Percentiles rank a stretch among this genome's conserved stretches.
phyloP scores from a whole-genome alignment of 345 rosid species.

The Arabidopsis arenosa region DNA sequence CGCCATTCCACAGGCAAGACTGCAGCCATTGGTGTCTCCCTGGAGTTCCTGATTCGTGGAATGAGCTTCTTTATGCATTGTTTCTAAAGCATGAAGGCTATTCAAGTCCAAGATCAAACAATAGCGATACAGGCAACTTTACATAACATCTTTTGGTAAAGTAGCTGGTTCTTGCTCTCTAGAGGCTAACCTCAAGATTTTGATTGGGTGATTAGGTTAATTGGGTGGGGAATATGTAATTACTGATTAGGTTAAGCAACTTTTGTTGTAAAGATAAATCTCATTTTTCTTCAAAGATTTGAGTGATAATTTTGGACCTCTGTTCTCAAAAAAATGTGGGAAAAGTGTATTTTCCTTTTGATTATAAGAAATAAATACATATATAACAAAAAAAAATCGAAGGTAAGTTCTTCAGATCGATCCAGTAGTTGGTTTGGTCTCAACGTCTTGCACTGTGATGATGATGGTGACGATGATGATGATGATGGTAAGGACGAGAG shows the following conservation, averaged over 20 bases:
- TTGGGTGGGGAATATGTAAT: slow-evolving; percentile 33
- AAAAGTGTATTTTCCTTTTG: no score
- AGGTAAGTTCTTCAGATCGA: background rate
- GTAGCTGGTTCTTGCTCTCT: background rate
- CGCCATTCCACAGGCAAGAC: slow-evolving; percentile 74
- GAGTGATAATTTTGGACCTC: background rate
- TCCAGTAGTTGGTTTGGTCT: background rate
- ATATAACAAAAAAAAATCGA: background rate
- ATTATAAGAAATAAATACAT: no score
- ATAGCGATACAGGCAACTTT: slow-evolving; percentile 28
- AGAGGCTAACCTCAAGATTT: slow-evolving; percentile 22
- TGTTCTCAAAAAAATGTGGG: background rate
- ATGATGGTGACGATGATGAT: background rate
- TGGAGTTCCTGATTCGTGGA: slow-evolving; percentile 95
- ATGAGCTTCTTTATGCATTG: slow-evolving; percentile 72
- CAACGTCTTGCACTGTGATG: background rate
- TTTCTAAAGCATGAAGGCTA: slow-evolving; percentile 54
- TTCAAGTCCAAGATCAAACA: slow-evolving; percentile 12
- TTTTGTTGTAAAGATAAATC: slow-evolving; percentile 31
- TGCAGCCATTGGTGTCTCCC: slow-evolving; percentile 99
- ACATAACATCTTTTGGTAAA: slow-evolving; percentile 22
- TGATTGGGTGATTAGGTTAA: slow-evolving; percentile 40
- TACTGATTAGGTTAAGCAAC: slow-evolving; percentile 34
- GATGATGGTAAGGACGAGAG: background rate
- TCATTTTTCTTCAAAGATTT: slow-evolving; percentile 17